A percentile compares a stretch with the other conserved stretches of the same genome.
Evolutionary conservation across 441 rosid genomes (phyloP).

Genomic region (Erysimum pusillum): DNA sequence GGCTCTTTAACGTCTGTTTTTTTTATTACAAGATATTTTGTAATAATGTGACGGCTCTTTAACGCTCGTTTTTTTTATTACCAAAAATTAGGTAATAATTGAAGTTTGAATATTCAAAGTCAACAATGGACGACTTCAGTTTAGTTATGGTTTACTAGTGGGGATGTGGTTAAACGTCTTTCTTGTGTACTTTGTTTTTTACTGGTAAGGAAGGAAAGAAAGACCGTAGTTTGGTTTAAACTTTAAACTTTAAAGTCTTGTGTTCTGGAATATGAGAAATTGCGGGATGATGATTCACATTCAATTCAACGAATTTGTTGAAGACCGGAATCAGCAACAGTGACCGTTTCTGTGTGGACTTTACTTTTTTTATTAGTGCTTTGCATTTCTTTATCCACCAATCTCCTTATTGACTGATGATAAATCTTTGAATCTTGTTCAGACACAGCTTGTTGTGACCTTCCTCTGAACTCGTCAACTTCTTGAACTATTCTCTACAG

Average conservation of each 20-base stretch:
- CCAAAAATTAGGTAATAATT: slow-evolving; percentile 4
- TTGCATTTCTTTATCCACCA: slow-evolving; percentile 52
- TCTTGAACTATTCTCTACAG: slow-evolving; percentile 65
- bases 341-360: too few relatives aligned
- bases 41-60: background rate
- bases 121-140: slow-evolving; percentile 1
- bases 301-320: too few relatives aligned
- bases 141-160: background rate
- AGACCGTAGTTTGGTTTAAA: background rate
- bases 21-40: background rate
- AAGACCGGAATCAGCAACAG: too few relatives aligned
- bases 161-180: background rate
- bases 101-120: slow-evolving; percentile 23
- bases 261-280: too few relatives aligned
- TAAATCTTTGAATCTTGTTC: too few relatives aligned
- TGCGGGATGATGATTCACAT: too few relatives aligned
- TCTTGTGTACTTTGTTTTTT: background rate
- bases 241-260: too few relatives aligned
- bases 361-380: too few relatives aligned
- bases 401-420: background rate
- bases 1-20: background rate
- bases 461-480: slow-evolving; percentile 63
- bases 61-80: background rate
- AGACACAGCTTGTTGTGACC: too few relatives aligned
- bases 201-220: background rate